These are phyloP conservation scores for Vitis labrusca DNA, from an alignment of 164 flowering plant species.

Conservation along the genomic window DNA sequence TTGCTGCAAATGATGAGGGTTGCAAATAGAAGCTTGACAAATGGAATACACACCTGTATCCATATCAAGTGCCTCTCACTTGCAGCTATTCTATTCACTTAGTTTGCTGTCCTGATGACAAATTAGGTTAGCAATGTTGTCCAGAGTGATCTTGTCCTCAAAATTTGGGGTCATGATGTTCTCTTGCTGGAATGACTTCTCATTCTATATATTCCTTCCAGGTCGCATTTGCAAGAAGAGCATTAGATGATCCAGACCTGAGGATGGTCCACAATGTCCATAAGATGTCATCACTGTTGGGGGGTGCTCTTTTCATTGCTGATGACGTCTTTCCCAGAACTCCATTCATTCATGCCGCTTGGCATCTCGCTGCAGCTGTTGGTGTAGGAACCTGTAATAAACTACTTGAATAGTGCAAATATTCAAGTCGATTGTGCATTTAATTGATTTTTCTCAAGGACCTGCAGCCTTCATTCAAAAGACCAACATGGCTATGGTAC, in stretches of 20 bases:
- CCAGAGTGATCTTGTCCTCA: background rate
- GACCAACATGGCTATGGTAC: background rate
- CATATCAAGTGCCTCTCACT: too few species aligned
- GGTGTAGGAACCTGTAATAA: slow-evolving; percentile 89
- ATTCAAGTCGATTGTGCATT: background rate
- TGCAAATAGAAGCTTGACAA: too few species aligned
- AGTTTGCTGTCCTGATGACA: background rate
- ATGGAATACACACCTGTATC: too few species aligned
- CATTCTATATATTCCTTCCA: slow-evolving; percentile 19
- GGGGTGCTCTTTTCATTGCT: slow-evolving; percentile 83
- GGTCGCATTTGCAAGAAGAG: slow-evolving; percentile 91
- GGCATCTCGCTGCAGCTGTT: slow-evolving; percentile 99
- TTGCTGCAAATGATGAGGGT: too few species aligned
- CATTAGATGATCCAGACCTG: slow-evolving; percentile 69
- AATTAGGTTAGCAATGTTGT: background rate
- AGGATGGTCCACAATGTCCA: slow-evolving; percentile 77
- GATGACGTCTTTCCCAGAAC: slow-evolving; percentile 81
- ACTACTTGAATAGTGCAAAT: slow-evolving; percentile 65
- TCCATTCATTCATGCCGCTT: slow-evolving; percentile 89
- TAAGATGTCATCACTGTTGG: slow-evolving; percentile 77
- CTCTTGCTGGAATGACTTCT: background rate
- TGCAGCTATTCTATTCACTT: background rate
- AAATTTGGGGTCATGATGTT: background rate
- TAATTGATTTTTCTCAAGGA: background rate
- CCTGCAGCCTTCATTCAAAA: background rate